Conservation (phyloP, 2,329 filamentous ascomycete genomes). For the Cladorrhinum sp. region DNA sequence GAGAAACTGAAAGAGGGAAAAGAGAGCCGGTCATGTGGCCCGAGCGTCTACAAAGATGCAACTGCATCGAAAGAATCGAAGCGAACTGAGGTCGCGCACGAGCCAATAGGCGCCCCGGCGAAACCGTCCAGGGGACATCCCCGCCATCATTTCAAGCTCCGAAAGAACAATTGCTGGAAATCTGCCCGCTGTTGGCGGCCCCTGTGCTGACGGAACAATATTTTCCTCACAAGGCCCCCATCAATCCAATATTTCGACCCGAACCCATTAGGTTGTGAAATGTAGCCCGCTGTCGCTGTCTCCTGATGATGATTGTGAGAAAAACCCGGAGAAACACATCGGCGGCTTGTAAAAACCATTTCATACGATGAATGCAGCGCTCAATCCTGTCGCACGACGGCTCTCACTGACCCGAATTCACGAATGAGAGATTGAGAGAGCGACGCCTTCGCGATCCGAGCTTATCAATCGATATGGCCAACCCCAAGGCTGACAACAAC, state of each 20-base stretch:
- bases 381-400: conserved; percentile 1
- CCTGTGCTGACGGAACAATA: conserved; percentile 1
- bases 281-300: neutral
- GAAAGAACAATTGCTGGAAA: neutral
- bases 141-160: conserved; percentile 2
- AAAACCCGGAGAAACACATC: neutral
- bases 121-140: neutral
- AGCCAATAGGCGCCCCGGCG: neutral
- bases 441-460: neutral
- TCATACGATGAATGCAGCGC: neutral
- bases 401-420: neutral
- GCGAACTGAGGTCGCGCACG: neutral
- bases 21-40: neutral
- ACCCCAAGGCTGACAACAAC: neutral
- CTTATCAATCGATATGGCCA: neutral
- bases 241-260: neutral
- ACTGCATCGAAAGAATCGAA: no score
- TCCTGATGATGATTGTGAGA: neutral
- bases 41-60: neutral
- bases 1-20: neutral
- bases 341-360: neutral
- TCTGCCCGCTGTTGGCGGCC: neutral
- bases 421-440: neutral
- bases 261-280: neutral
- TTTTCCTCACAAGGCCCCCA: neutral